Conservation (phyloP, 1,284 basidiomycete genomes). For the Wolfiporia cocos region DNA sequence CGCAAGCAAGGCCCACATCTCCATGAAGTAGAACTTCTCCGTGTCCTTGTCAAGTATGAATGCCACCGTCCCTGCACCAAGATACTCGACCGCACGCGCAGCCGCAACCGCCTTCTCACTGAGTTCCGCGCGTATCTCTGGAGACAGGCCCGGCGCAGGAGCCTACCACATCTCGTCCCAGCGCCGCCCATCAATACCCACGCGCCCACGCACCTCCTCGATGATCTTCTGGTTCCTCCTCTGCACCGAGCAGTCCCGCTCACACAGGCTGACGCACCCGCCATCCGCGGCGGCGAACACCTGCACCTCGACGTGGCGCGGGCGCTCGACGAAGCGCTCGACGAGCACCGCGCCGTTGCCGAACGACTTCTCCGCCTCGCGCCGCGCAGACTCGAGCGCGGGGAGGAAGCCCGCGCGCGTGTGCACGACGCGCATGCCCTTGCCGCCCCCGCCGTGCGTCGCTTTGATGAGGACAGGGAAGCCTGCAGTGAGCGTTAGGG, state of each 20-base stretch:
- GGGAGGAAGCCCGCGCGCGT: conserved; percentile 64
- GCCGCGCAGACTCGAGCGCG: conserved; percentile 77
- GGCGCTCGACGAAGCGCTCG: conserved; percentile 81
- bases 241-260: conserved; percentile 93
- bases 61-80: conserved; percentile 89
- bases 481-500: too few relatives aligned
- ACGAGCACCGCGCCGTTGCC: conserved; percentile 83
- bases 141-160: conserved; percentile 82
- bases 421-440: conserved; percentile 91
- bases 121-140: conserved; percentile 72
- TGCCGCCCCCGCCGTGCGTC: conserved; percentile 93
- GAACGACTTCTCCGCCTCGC: conserved; percentile 84
- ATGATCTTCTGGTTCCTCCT: conserved; percentile 94
- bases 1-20: conserved; percentile 54
- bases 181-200: too few relatives aligned
- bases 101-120: conserved; percentile 88
- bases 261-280: conserved; percentile 83
- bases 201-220: conserved; percentile 70
- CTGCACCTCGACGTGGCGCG: conserved; percentile 87
- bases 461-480: conserved; percentile 96
- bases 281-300: conserved; percentile 81
- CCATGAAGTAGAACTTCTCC: conserved; percentile 87
- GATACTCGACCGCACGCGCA: conserved; percentile 85
- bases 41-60: conserved; percentile 92
- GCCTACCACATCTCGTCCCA: conserved; percentile 47